A percentile compares a stretch with the other conserved stretches of the same genome.
Evolutionary conservation across 805 yeast species (phyloP).

Genomic region (Dipodascus geniculatus): DNA sequence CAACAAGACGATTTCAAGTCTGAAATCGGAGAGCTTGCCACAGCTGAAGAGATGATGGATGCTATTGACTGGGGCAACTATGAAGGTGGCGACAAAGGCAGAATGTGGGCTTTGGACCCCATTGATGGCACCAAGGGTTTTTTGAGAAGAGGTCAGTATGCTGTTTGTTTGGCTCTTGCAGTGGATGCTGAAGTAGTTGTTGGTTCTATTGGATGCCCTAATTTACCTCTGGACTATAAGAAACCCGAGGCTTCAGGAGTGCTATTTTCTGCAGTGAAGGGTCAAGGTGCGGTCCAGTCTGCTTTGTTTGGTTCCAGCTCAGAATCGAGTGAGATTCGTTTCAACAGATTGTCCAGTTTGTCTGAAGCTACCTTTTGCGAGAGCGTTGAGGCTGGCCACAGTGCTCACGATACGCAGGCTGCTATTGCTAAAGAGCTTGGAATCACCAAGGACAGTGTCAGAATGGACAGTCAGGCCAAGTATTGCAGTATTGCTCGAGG

Average conservation of each 20-base stretch:
- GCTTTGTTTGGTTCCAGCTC: constrained; percentile 27
- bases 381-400: constrained; percentile 92
- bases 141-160: constrained; percentile 90
- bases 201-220: constrained; percentile 96
- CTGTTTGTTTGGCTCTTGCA: constrained; percentile 85
- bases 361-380: constrained; percentile 61
- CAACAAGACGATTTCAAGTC: constrained; percentile 25
- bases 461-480: constrained; percentile 92
- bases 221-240: constrained; percentile 46
- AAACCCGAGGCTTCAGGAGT: constrained; percentile 40
- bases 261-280: constrained; percentile 55
- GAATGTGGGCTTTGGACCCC: constrained; percentile 97
- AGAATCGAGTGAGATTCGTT: constrained; percentile 32
- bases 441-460: constrained; percentile 48
- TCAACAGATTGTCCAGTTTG: constrained; percentile 39
- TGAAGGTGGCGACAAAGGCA: constrained; percentile 63
- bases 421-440: constrained; percentile 53
- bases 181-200: constrained; percentile 75
- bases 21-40: constrained; percentile 18
- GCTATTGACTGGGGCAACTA: constrained; percentile 74
- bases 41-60: constrained; percentile 40
- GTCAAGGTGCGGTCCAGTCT: constrained; percentile 52
- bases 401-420: constrained; percentile 79
- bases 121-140: constrained; percentile 98
- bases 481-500: constrained; percentile 88